Evolutionary conservation across 2,329 filamentous ascomycete species (phyloP).

Genomic region (Rosellinia necatrix): DNA sequence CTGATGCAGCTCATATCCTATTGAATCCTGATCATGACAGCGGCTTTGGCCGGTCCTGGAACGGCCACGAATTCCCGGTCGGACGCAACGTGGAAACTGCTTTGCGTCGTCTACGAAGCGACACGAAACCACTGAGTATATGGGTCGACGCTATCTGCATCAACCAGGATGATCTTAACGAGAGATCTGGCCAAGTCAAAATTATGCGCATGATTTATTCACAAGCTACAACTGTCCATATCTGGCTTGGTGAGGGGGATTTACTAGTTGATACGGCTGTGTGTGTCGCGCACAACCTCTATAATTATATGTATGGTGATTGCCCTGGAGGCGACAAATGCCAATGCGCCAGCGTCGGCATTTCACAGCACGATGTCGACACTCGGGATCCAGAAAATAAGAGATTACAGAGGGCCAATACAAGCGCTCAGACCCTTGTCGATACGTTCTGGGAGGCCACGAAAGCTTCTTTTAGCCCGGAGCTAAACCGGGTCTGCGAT

Average conservation of each 20-base stretch:
- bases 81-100: conserved; percentile 1
- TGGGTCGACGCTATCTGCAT: conserved; percentile 8
- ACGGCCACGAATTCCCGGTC: not conserved
- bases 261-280: not conserved
- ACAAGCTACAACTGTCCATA: not conserved
- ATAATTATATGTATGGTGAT: not conserved
- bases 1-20: not conserved
- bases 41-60: not conserved
- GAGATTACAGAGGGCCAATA: not conserved
- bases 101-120: not conserved
- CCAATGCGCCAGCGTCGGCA: not conserved
- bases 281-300: not conserved
- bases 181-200: not conserved
- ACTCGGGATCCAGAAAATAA: not conserved
- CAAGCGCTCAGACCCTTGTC: not conserved
- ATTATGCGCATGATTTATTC: conserved; percentile 7
- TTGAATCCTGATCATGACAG: not conserved
- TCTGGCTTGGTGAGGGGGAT: conserved; percentile 2
- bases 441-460: not conserved
- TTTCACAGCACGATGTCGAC: not conserved
- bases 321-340: not conserved
- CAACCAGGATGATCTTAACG: not conserved
- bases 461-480: not conserved
- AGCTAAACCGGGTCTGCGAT: not conserved
- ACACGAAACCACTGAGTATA: not conserved